phyloP scores from a whole-genome alignment of 1,284 basidiomycete species.

The Hypsizygus ulmarius region DNA sequence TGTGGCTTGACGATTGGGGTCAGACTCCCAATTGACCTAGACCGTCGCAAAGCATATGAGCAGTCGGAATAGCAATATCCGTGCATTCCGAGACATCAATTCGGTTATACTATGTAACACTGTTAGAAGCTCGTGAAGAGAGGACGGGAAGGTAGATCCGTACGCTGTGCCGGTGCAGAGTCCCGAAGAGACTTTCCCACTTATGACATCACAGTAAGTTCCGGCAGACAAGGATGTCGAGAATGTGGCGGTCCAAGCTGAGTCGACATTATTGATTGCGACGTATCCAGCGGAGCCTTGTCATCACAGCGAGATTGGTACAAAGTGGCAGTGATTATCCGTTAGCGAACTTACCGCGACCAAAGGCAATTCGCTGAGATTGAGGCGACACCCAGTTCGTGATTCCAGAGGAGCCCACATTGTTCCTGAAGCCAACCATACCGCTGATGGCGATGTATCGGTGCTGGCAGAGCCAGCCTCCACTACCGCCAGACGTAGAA shows the following conservation, averaged over 20 bases:
- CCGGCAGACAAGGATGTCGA: constrained; percentile 54
- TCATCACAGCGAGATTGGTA: neutral
- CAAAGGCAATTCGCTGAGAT: constrained; percentile 60
- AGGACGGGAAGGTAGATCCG: constrained; percentile 20
- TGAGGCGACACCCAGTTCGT: constrained; percentile 57
- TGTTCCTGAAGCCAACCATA: constrained; percentile 64
- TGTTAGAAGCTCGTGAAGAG: neutral
- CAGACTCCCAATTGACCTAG: constrained; percentile 50
- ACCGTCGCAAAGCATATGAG: neutral
- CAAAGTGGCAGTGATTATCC: neutral
- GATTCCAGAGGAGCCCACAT: constrained; percentile 47
- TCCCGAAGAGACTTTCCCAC: constrained; percentile 39
- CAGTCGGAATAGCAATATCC: neutral
- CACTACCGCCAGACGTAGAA: constrained; percentile 46
- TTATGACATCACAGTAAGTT: constrained; percentile 63
- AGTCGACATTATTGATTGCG: constrained; percentile 62
- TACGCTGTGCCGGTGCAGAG: constrained; percentile 52
- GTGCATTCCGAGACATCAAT: neutral
- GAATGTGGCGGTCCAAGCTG: constrained; percentile 53
- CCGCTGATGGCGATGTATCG: constrained; percentile 56
- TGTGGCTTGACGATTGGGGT: constrained; percentile 51
- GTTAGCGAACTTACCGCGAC: constrained; percentile 41
- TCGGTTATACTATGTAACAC: constrained; percentile 37
- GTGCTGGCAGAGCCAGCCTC: constrained; percentile 66
- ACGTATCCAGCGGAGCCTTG: constrained; percentile 55